Evolutionary conservation across 192 early-diverging fungal species (phyloP).

Genomic region (Rhizoclosmatium sp.): DNA sequence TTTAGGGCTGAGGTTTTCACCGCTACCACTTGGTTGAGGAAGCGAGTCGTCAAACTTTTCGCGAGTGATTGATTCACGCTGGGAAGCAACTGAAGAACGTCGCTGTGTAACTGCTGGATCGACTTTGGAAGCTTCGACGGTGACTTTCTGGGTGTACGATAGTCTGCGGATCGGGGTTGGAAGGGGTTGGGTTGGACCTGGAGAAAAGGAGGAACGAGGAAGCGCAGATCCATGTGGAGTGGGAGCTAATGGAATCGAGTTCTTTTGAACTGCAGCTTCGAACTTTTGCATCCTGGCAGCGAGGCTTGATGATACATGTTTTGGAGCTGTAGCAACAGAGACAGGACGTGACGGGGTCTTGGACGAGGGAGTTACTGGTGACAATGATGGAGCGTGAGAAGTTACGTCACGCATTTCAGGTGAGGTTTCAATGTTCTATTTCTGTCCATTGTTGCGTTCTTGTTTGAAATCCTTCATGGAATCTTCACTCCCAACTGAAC

Average conservation of each 20-base stretch:
- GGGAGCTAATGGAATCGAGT: no score
- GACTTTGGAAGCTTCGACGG: neutral
- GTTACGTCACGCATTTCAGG: neutral
- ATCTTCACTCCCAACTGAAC: neutral
- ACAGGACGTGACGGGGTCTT: neutral
- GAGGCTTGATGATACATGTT: no score
- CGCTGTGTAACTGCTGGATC: neutral
- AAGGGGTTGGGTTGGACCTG: no score
- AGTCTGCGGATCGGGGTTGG: slow-evolving; percentile 1
- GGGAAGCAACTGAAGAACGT: slow-evolving; percentile 9
- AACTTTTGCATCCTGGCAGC: no score
- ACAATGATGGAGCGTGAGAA: neutral
- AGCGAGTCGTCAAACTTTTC: slow-evolving; percentile 22
- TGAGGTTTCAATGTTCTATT: neutral
- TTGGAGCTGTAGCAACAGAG: neutral
- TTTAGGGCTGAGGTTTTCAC: neutral
- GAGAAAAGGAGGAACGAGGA: no score
- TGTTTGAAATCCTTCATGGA: no score
- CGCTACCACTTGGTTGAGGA: neutral
- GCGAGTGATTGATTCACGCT: slow-evolving; percentile 1
- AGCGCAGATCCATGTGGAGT: no score
- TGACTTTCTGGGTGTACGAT: neutral
- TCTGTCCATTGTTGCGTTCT: neutral
- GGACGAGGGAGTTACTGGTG: neutral
- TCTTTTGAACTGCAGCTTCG: no score